Conservation (phyloP, 2,329 filamentous ascomycete species). For the Trichoderma breve region DNA sequence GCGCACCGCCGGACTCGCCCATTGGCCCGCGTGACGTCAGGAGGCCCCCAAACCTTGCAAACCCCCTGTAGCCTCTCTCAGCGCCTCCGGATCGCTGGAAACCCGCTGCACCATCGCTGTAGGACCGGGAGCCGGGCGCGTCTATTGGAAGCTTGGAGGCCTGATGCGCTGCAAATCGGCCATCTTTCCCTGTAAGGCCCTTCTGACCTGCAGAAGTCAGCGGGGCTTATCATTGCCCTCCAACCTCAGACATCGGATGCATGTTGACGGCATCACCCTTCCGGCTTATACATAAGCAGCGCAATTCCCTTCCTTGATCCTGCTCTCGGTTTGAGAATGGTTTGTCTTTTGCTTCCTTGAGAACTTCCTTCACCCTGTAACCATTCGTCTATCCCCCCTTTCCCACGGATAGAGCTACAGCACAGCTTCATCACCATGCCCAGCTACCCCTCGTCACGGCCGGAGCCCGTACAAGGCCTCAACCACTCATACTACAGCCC, state of each 20-base stretch:
- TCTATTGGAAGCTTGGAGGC: not conserved
- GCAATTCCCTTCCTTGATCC: not conserved
- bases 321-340: not conserved
- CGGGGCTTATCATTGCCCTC: not conserved
- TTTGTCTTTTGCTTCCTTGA: not conserved
- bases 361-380: not conserved
- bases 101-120: not conserved
- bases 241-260: not conserved
- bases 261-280: not conserved
- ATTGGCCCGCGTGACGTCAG: slow-evolving; percentile 20
- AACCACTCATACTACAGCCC: slow-evolving; percentile 18
- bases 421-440: not conserved
- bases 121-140: not conserved
- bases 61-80: not conserved
- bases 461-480: slow-evolving; percentile 3
- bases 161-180: not conserved
- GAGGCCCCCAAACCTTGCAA: not conserved
- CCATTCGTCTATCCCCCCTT: not conserved
- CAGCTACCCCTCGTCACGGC: not conserved
- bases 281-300: not conserved
- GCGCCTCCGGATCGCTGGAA: not conserved
- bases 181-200: not conserved
- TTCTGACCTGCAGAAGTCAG: not conserved
- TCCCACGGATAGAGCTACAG: not conserved
- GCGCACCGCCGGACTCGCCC: not conserved